Conservation (phyloP, 257 asterid species). For the Linderniella brevidens region DNA sequence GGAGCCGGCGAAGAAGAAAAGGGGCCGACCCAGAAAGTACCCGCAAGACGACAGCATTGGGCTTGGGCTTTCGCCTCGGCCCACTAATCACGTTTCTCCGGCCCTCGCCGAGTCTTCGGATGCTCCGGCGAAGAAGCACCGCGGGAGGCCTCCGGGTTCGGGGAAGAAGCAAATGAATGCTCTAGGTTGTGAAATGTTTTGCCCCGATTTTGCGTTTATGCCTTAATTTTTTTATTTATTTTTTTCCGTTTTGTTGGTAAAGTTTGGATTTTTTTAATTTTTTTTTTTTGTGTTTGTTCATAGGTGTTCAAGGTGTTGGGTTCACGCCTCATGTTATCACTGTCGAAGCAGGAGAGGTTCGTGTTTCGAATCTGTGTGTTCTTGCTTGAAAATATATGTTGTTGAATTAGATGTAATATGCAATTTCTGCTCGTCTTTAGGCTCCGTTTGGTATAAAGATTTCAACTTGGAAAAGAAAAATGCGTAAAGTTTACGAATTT, state of each 20-base stretch:
- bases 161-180: slow-evolving; percentile 27
- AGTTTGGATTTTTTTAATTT: not conserved
- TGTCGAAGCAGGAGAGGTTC: slow-evolving; percentile 27
- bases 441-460: too few relatives aligned
- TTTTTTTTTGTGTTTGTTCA: slow-evolving; percentile 8
- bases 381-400: too few relatives aligned
- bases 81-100: slow-evolving; percentile 30
- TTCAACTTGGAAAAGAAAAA: too few relatives aligned
- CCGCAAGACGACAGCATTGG: slow-evolving; percentile 72
- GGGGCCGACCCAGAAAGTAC: slow-evolving; percentile 83
- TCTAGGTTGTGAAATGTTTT: slow-evolving; percentile 1
- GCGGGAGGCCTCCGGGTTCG: slow-evolving; percentile 40
- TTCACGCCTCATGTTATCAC: slow-evolving; percentile 32
- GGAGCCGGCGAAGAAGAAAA: slow-evolving; percentile 55
- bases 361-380: too few relatives aligned
- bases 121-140: slow-evolving; percentile 18
- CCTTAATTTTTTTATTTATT: not conserved
- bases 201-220: not conserved
- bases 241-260: not conserved
- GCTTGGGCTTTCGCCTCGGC: slow-evolving; percentile 50
- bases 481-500: too few relatives aligned
- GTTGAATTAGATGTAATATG: too few relatives aligned
- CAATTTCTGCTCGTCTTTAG: too few relatives aligned
- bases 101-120: slow-evolving; percentile 20
- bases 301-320: slow-evolving; percentile 34